Evolutionary conservation across 306 rosid genomes (phyloP).

Genomic region (Luffa aegyptiaca): DNA sequence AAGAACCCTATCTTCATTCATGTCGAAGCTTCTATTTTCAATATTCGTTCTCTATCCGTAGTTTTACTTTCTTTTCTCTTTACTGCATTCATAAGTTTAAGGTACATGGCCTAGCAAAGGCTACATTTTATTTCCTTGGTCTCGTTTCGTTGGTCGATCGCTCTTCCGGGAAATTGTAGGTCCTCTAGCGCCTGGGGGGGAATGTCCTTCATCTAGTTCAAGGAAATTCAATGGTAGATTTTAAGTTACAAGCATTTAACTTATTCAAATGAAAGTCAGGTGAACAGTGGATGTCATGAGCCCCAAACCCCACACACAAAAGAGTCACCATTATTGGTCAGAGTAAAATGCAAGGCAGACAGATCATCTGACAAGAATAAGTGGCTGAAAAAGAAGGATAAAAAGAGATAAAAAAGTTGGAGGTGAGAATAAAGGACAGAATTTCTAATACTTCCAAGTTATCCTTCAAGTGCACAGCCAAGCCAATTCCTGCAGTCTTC

Average conservation of each 20-base stretch:
- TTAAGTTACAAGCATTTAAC: neutral
- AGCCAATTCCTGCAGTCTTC: neutral
- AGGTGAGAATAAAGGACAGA: neutral
- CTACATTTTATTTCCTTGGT: neutral
- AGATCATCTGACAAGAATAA: constrained; percentile 5
- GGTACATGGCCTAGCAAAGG: neutral
- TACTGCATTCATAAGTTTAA: no score
- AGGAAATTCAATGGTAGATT: neutral
- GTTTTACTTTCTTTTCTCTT: no score
- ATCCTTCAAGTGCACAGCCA: neutral
- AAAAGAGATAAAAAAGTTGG: neutral
- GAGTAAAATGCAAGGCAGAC: neutral
- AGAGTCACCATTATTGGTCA: neutral
- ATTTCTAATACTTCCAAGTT: constrained; percentile 1
- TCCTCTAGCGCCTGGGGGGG: neutral
- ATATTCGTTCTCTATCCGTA: no score
- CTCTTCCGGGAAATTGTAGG: neutral
- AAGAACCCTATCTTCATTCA: neutral
- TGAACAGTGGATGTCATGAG: no score
- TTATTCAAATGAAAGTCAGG: neutral
- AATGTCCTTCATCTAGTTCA: neutral
- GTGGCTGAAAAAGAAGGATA: constrained; percentile 10
- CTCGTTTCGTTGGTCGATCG: neutral
- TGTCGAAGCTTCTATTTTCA: neutral
- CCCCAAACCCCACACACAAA: neutral